Base-by-base conservation (phyloP, 2,329 filamentous ascomycete species). In the Fusarium irregulare region DNA sequence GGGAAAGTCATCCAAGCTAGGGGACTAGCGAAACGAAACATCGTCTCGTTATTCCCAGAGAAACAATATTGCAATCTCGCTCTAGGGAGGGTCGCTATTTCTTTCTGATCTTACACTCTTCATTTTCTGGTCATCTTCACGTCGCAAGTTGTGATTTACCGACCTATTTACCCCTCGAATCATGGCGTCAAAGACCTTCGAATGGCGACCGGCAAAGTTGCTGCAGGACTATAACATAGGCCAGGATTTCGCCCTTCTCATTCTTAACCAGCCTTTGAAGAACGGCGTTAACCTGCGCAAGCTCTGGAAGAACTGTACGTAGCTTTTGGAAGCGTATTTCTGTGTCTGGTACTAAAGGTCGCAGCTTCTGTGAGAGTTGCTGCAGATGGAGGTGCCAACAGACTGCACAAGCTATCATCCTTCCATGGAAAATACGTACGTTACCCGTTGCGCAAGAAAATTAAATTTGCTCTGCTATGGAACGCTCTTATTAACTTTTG, bases 371-470 rank as follows among this genome's bases (percentile, higher is more conserved):
- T 90, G 66, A 88, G 87, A 25, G 85, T 98, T 56, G 97, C 94
- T 62, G 96, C 94, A 28, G 96, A 99, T 81, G 96, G 94, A 58
- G 96, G 94, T 25, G 94, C 94, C 47, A 97, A 98, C 76, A 86
- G 89, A 40, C 85, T 98, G 80, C 81, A 84, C 60, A 77, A 84
- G 32, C 78, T 84, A 18, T 82, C 80, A 3, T 81, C 80, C 0
- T 82, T 81, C 47, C 78, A 78, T 41, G 80, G 79, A 37, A 82
- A 82, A 70, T 83, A 82, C 66, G 83, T 85, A 73, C 60, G 81
- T 77, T 28, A n/a, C 28, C 42, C n/a, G 49, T 30, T 41, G 18
- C 23, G 49, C n/a, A 16, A 23, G 11, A 40, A 21, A n/a, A 4
- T 7, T 21, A 21, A 41, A 37, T 7, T 48, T 4, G 18, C 18